Evolutionary conservation across 2,329 filamentous ascomycete species (phyloP).

Genomic region (Xylaria sp.): DNA sequence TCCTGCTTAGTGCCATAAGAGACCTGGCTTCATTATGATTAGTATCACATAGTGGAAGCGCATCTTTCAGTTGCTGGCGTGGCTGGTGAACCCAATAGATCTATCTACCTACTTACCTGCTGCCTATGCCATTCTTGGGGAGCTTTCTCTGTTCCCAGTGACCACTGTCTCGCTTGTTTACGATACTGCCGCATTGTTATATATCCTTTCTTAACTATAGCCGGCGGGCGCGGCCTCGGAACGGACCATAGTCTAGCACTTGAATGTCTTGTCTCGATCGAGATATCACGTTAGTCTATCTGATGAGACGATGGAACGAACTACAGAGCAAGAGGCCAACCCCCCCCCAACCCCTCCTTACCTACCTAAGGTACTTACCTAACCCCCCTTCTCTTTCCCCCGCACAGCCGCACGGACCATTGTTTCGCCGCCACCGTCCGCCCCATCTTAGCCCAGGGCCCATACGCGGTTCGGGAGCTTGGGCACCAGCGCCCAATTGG

Average conservation of each 20-base stretch:
- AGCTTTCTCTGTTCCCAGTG: slow-evolving; percentile 5
- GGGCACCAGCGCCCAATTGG: slow-evolving; percentile 33
- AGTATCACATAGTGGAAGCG: slow-evolving; percentile 19
- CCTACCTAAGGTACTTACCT: too few relatives aligned
- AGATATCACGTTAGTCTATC: too few relatives aligned
- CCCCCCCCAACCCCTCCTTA: too few relatives aligned
- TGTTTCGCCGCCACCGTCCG: slow-evolving; percentile 22
- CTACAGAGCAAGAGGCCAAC: too few relatives aligned
- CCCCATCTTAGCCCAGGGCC: slow-evolving; percentile 12
- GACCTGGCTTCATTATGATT: slow-evolving; percentile 2
- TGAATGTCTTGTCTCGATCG: too few relatives aligned
- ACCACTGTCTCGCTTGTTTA: slow-evolving; percentile 4
- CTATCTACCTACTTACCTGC: not conserved
- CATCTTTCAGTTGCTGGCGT: not conserved
- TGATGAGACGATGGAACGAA: not conserved
- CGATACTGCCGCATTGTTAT: not conserved
- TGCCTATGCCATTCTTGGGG: not conserved
- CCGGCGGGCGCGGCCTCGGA: not conserved
- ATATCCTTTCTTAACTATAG: not conserved
- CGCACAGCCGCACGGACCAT: slow-evolving; percentile 19
- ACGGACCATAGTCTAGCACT: not conserved
- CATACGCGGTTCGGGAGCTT: slow-evolving; percentile 23
- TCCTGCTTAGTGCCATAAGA: not conserved
- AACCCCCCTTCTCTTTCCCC: too few relatives aligned
- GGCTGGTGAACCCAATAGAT: slow-evolving; percentile 14